These are phyloP conservation scores for Roridomyces roridus DNA, from an alignment of 768 basidiomycete species.

Conservation along the genomic window DNA sequence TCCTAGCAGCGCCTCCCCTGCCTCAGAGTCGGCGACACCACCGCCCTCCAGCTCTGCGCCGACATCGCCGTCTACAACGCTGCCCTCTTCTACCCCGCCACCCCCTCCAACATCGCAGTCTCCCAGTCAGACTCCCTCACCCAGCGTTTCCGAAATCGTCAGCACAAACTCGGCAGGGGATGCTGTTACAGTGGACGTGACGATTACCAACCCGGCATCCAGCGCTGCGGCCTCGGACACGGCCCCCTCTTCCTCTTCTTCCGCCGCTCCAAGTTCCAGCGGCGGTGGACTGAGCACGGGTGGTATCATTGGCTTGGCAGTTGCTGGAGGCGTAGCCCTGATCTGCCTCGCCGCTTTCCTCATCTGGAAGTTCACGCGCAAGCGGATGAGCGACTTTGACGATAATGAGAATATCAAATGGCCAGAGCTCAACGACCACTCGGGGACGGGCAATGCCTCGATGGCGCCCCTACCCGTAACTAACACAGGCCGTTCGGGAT, in stretches of 20 bases:
- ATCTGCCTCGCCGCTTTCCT: slow-evolving; percentile 77
- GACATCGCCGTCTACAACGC: slow-evolving; percentile 1
- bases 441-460: slow-evolving; percentile 54
- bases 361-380: slow-evolving; percentile 87
- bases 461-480: slow-evolving; percentile 57
- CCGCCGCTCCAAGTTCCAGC: not conserved
- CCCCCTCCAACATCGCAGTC: slow-evolving; percentile 5
- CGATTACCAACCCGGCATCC: slow-evolving; percentile 24
- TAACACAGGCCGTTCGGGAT: slow-evolving; percentile 74
- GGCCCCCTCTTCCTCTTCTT: slow-evolving; percentile 28
- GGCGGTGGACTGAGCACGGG: slow-evolving; percentile 60
- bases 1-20: too few species aligned
- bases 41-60: not conserved
- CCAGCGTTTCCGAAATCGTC: slow-evolving; percentile 20
- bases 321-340: slow-evolving; percentile 81
- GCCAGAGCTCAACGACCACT: slow-evolving; percentile 82
- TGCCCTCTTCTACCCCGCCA: slow-evolving; percentile 19
- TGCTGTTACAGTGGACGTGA: slow-evolving; percentile 26
- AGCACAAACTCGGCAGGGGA: slow-evolving; percentile 27
- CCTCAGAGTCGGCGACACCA: slow-evolving; percentile 4
- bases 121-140: slow-evolving; percentile 11
- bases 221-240: slow-evolving; percentile 32
- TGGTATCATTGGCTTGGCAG: slow-evolving; percentile 81
- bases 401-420: slow-evolving; percentile 90
- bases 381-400: slow-evolving; percentile 77